Conservation (phyloP, 2,329 filamentous ascomycete genomes). For the Fusarium tanahbumbuense region DNA sequence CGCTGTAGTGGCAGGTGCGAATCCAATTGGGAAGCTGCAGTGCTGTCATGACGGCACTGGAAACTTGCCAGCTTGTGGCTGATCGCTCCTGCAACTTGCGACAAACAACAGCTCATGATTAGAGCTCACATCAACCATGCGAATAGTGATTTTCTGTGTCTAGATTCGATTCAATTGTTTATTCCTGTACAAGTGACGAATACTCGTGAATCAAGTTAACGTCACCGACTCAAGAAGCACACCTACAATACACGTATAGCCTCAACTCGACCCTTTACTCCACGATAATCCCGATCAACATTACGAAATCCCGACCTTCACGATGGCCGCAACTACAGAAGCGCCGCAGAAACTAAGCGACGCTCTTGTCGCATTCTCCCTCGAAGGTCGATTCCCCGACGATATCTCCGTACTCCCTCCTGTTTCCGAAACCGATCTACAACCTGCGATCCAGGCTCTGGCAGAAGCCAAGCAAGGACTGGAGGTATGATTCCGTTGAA, state of each 20-base stretch:
- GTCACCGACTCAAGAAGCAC: constrained; percentile 5
- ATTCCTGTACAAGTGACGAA: not conserved
- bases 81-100: constrained; percentile 30
- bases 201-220: not conserved
- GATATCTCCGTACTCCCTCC: constrained; percentile 52
- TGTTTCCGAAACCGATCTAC: constrained; percentile 53
- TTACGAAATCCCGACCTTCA: not conserved
- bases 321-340: constrained; percentile 50
- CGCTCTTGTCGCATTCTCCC: constrained; percentile 55
- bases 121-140: constrained; percentile 12
- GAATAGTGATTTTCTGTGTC: not conserved
- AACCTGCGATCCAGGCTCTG: constrained; percentile 55
- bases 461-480: constrained; percentile 52
- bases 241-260: constrained; percentile 23
- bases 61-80: constrained; percentile 45
- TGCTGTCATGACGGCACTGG: constrained; percentile 36
- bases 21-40: constrained; percentile 1
- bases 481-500: constrained; percentile 50
- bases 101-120: constrained; percentile 35
- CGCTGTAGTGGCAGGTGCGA: constrained; percentile 15
- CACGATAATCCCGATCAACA: not conserved
- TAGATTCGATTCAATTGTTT: not conserved
- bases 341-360: constrained; percentile 51
- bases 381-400: constrained; percentile 57
- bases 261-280: constrained; percentile 6